Evolutionary conservation across 352 stramenopile species (phyloP).

Genomic region (Globisporangium spinosum): DNA sequence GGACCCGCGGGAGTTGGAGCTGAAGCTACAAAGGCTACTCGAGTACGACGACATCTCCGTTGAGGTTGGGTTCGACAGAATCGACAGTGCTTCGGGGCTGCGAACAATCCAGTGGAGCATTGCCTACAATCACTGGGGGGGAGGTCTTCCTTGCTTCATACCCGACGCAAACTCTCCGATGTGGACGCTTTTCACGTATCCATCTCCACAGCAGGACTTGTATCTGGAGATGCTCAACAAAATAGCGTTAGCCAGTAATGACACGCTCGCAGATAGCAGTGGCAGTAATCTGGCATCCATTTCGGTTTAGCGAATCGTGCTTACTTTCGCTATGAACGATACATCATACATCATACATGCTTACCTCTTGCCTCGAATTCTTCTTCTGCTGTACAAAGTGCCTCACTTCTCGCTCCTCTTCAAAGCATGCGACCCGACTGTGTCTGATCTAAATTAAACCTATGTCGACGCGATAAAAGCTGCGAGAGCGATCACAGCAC

Average conservation of each 20-base stretch:
- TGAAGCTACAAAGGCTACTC: conserved; percentile 33
- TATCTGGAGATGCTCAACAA: conserved; percentile 13
- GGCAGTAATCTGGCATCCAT: neutral
- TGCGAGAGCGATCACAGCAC: neutral
- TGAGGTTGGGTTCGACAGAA: conserved; percentile 19
- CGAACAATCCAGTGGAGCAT: conserved; percentile 32
- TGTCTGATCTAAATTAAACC: neutral
- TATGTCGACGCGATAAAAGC: neutral
- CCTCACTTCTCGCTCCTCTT: neutral
- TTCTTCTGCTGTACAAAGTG: neutral
- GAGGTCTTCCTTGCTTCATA: conserved; percentile 28
- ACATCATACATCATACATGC: neutral
- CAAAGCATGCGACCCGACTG: neutral
- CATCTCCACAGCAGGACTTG: conserved; percentile 13
- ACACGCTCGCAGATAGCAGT: neutral
- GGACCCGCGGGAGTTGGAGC: conserved; percentile 13
- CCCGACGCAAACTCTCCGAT: conserved; percentile 14
- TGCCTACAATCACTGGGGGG: conserved; percentile 32
- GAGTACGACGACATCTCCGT: conserved; percentile 41
- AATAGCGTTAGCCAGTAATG: neutral
- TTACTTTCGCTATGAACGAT: neutral
- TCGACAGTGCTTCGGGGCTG: conserved; percentile 13
- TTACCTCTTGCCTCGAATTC: neutral
- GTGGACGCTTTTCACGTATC: conserved; percentile 33
- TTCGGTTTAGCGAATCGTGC: neutral